These are phyloP conservation scores for Carallia brachiata DNA, from an alignment of 345 rosid species.

Conservation along the genomic window DNA sequence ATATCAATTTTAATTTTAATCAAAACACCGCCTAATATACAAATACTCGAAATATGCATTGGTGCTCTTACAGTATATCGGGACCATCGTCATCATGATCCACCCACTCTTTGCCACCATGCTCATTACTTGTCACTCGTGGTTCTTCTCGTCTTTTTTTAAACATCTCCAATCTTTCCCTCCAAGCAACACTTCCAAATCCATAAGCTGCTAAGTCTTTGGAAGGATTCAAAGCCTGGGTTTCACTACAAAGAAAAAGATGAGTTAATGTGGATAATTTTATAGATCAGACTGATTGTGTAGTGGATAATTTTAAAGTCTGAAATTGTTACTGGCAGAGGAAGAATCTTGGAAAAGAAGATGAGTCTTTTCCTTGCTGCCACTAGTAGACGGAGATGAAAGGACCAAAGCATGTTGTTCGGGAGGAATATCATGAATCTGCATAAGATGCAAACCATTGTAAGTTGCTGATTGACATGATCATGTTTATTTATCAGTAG, in stretches of 20 bases:
- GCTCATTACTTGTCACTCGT: constrained; percentile 24
- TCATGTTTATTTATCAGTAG: no score
- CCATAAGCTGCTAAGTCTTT: constrained; percentile 60
- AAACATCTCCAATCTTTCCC: constrained; percentile 53
- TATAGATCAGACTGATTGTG: no score
- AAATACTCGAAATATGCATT: no score
- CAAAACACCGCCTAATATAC: no score
- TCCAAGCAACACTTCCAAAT: constrained; percentile 56
- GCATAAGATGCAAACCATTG: neutral
- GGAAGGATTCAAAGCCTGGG: constrained; percentile 47
- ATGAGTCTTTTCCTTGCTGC: constrained; percentile 33
- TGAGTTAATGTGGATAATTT: no score
- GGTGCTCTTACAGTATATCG: constrained; percentile 37
- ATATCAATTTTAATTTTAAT: no score
- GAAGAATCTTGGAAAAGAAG: constrained; percentile 28
- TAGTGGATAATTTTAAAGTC: neutral
- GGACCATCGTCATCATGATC: constrained; percentile 35
- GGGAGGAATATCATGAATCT: constrained; percentile 40
- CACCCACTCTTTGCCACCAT: constrained; percentile 33
- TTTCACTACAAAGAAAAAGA: constrained; percentile 28
- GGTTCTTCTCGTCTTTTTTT: constrained; percentile 37
- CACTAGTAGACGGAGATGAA: constrained; percentile 26
- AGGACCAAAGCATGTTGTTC: constrained; percentile 52
- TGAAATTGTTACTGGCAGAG: constrained; percentile 25
- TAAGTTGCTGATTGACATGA: neutral